Evolutionary conservation across 2,329 filamentous ascomycete genomes (phyloP).

Genomic region (Lachnellula suecica): DNA sequence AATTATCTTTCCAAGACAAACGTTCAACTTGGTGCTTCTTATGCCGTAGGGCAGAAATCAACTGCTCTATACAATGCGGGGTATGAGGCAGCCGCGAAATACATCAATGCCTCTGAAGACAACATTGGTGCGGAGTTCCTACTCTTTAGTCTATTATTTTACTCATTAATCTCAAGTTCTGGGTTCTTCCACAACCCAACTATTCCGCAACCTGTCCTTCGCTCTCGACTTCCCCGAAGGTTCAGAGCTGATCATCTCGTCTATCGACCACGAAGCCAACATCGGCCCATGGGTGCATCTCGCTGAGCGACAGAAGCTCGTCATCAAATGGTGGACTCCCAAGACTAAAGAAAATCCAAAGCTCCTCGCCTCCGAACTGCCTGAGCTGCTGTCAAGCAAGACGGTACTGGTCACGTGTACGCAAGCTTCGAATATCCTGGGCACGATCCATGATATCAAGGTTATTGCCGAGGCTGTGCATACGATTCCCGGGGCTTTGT

Average conservation of each 20-base stretch:
- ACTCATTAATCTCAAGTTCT: too few relatives aligned
- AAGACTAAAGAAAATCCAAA: constrained; percentile 51
- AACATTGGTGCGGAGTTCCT: constrained; percentile 55
- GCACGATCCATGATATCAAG: constrained; percentile 65
- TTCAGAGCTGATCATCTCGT: constrained; percentile 69
- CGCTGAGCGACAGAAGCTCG: constrained; percentile 58
- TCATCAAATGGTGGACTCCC: constrained; percentile 70
- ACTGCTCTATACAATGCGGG: constrained; percentile 60
- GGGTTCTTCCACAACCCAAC: constrained; percentile 72
- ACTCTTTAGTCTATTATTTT: too few relatives aligned
- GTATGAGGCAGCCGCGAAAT: constrained; percentile 64
- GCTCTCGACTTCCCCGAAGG: constrained; percentile 52
- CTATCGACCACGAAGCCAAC: constrained; percentile 77
- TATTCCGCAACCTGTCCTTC: constrained; percentile 69
- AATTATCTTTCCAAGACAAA: constrained; percentile 68
- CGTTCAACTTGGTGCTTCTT: constrained; percentile 74
- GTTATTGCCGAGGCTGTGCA: constrained; percentile 52
- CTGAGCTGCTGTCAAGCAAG: constrained; percentile 56
- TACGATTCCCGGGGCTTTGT: constrained; percentile 51
- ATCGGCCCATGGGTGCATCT: constrained; percentile 72
- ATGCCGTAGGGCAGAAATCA: constrained; percentile 58
- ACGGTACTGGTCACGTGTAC: constrained; percentile 73
- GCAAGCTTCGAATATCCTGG: constrained; percentile 72
- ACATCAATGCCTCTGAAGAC: constrained; percentile 64
- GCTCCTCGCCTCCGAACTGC: constrained; percentile 56